Base-by-base conservation (phyloP, 805 yeast genomes). In the Cyberlindnera mrakii region DNA sequence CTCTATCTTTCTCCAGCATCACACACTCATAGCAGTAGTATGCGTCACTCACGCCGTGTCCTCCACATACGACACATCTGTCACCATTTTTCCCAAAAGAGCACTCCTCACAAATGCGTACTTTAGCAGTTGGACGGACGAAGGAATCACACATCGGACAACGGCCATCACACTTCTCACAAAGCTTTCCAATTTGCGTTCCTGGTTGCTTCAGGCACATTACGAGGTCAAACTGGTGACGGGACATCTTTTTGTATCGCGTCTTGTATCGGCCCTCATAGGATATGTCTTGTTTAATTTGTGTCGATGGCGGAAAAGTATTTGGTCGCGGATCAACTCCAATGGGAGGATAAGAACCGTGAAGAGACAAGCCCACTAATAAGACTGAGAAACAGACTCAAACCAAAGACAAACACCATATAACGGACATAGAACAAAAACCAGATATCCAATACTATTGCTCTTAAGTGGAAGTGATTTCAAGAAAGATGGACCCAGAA, bases 81-180 rank as follows among this genome's bases (percentile, higher is more conserved):
- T 72, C 75, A 2, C 71, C 72, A 35, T 66, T 60, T 44, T 79
- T 77, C 6, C 95, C 95, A 54, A 80, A 79, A 0, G 95, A 74
- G 58, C 98, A 90, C 48, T 82, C 91, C 46, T 84, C 90, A 61
- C 98, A 90, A 17, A 88, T 73, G 45, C 84, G 70, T 2, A 79
- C 96, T 44, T 69, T 62, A 15, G 75, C 70, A 7, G 76, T 73
- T 0, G 93, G 88, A 48, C 81, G 77, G 6, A 87, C 96, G 51
- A 73, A 76, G 1, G 96, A 84, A 57, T 89, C 97, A 62, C 98
- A 90, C 3, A 80, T 70, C 3, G 96, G 96, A 56, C 98, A 90
- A 51, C 80, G 74, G 1, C 96, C 97, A 58, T 90, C 96, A 60
- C 98, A 90, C 59, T 75, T 85, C 29, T 77, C 80, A 55, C 98